These are phyloP conservation scores for Floccularia luteovirens DNA, from an alignment of 768 basidiomycete genomes.

Conservation along the genomic window DNA sequence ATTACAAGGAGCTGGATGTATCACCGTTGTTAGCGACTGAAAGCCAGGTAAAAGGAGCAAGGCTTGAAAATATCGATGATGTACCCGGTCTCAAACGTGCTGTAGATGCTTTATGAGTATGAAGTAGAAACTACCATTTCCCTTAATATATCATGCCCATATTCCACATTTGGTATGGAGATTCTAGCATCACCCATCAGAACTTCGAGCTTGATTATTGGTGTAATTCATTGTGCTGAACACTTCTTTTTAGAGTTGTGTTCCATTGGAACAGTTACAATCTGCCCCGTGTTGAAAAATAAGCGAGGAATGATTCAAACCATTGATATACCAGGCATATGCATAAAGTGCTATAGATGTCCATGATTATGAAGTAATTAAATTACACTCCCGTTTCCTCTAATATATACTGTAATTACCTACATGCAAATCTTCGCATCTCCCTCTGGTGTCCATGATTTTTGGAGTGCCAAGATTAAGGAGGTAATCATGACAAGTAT, in stretches of 20 bases:
- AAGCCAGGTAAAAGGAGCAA: conserved; percentile 58
- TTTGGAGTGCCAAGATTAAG: conserved; percentile 66
- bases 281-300: no score
- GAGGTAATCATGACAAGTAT: conserved; percentile 70
- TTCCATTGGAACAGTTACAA: no score
- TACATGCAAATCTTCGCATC: conserved; percentile 62
- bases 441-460: conserved; percentile 71
- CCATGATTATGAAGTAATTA: conserved; percentile 9
- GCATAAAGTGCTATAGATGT: no score
- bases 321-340: no score
- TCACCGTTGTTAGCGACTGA: conserved; percentile 68
- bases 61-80: conserved; percentile 50
- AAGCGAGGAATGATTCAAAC: no score
- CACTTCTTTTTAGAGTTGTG: no score
- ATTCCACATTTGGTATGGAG: no score
- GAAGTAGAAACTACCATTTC: no score
- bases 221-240: no score
- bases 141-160: no score
- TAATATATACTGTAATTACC: conserved; percentile 5
- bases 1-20: conserved; percentile 53
- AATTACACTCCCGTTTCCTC: conserved; percentile 2
- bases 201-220: no score
- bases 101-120: conserved; percentile 9
- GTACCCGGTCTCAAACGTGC: conserved; percentile 48
- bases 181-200: no score